These are phyloP conservation scores for Pythium diclinum DNA, from an alignment of 352 stramenopile species.

Conservation along the genomic window DNA sequence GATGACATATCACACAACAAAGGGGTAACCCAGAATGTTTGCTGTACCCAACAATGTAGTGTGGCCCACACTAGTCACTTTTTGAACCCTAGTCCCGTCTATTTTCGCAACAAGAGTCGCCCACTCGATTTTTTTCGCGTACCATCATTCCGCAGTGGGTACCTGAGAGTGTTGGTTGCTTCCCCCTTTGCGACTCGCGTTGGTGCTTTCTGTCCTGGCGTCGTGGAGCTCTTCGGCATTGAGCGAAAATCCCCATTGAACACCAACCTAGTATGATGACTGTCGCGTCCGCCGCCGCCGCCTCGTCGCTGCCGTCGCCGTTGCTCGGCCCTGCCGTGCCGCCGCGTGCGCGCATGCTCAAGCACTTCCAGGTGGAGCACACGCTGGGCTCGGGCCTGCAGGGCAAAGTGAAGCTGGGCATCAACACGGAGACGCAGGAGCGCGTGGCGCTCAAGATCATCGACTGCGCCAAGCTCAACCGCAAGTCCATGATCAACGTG, in stretches of 20 bases:
- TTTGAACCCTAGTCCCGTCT: conserved; percentile 10
- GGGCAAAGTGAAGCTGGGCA: conserved; percentile 88
- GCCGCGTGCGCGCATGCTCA: conserved; percentile 50
- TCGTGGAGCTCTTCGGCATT: not conserved
- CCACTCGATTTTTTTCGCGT: conserved; percentile 35
- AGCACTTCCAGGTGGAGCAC: conserved; percentile 72
- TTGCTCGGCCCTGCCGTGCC: conserved; percentile 3
- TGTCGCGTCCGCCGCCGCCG: conserved; percentile 2
- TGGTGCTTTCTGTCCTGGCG: not conserved
- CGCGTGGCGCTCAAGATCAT: conserved; percentile 91
- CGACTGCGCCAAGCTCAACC: conserved; percentile 74
- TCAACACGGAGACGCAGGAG: conserved; percentile 74
- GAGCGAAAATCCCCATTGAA: not conserved
- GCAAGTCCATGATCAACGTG: conserved; percentile 79
- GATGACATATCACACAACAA: not conserved
- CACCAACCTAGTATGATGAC: conserved; percentile 4
- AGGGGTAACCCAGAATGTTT: not conserved
- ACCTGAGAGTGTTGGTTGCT: conserved; percentile 30
- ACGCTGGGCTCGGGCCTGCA: conserved; percentile 79
- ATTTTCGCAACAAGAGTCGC: not conserved
- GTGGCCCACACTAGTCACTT: conserved; percentile 11
- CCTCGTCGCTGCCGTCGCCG: conserved; percentile 17
- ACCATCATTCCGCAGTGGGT: conserved; percentile 31
- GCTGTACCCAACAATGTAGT: not conserved
- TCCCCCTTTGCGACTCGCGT: not conserved